Percentiles rank a stretch among this genome's conserved stretches.
Conservation (phyloP, 768 basidiomycete species). For the Lepiota venenata region DNA sequence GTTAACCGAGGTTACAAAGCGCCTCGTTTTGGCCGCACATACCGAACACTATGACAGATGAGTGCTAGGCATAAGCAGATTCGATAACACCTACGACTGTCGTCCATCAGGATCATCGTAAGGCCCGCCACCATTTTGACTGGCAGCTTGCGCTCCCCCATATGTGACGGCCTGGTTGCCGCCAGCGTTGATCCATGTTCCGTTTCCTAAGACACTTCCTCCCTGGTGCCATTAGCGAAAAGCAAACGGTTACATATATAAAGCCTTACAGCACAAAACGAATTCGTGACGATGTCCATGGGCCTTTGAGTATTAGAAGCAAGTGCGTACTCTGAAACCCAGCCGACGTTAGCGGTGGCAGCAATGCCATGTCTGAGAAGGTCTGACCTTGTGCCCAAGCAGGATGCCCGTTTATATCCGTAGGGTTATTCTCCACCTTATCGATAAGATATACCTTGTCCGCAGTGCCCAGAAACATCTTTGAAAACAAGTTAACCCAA, state of each 20-base stretch:
- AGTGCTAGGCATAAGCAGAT: background rate
- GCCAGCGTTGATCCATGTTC: constrained; percentile 77
- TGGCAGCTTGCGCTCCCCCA: constrained; percentile 44
- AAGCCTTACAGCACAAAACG: constrained; percentile 69
- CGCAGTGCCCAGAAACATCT: constrained; percentile 46
- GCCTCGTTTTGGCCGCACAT: constrained; percentile 6
- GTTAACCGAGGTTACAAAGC: background rate
- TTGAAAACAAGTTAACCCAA: background rate
- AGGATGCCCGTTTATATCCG: constrained; percentile 60
- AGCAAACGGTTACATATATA: background rate
- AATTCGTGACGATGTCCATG: constrained; percentile 75
- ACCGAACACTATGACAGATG: constrained; percentile 40
- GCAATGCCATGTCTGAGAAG: background rate
- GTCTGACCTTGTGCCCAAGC: constrained; percentile 62
- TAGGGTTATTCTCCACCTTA: constrained; percentile 73
- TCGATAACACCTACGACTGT: constrained; percentile 40
- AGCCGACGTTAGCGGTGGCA: background rate
- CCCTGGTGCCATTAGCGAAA: constrained; percentile 26
- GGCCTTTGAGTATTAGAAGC: constrained; percentile 54
- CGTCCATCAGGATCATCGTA: constrained; percentile 60
- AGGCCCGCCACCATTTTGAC: constrained; percentile 45
- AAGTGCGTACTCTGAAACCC: constrained; percentile 47
- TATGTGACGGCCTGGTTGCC: constrained; percentile 66
- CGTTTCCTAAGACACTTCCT: constrained; percentile 63
- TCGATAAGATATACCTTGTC: constrained; percentile 61